A percentile compares a stretch with the other conserved stretches of the same genome.
Evolutionary conservation across 129 eudicot species (phyloP).

Genomic region (Flaveria sonorensis): DNA sequence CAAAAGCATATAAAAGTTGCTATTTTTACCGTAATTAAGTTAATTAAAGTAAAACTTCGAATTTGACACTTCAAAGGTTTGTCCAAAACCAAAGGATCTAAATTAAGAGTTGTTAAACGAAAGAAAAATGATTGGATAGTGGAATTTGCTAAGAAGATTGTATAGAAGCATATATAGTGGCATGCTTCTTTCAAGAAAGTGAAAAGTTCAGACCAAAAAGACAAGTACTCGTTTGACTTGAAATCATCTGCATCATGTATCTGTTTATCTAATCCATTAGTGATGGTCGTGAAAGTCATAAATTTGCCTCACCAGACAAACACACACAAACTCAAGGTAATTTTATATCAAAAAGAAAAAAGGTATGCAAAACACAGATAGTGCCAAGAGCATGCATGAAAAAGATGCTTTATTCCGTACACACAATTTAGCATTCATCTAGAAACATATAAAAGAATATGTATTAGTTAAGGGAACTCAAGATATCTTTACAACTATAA

Average conservation of each 20-base stretch:
- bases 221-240: slow-evolving; percentile 24
- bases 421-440: slow-evolving; percentile 13
- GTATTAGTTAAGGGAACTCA: slow-evolving; percentile 2
- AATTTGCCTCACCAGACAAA: slow-evolving; percentile 18
- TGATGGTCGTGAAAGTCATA: slow-evolving; percentile 24
- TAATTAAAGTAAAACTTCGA: not conserved
- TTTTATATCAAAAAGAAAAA: slow-evolving; percentile 19
- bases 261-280: slow-evolving; percentile 3
- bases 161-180: slow-evolving; percentile 12
- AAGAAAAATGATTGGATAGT: not conserved
- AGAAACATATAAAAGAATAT: not conserved
- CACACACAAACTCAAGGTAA: slow-evolving; percentile 26
- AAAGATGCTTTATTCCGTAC: slow-evolving; percentile 32
- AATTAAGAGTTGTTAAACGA: not conserved
- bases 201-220: slow-evolving; percentile 16
- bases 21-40: not conserved
- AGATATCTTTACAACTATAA: not conserved
- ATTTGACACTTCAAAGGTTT: not conserved
- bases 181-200: slow-evolving; percentile 12
- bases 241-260: slow-evolving; percentile 11
- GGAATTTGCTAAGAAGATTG: not conserved
- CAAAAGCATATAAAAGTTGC: not conserved
- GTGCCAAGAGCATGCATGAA: slow-evolving; percentile 41
- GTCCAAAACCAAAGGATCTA: not conserved
- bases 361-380: slow-evolving; percentile 14